A percentile compares a stretch with the other conserved stretches of the same genome.
Evolutionary conservation across 805 yeast species (phyloP).

Genomic region (Candida boleticola): DNA sequence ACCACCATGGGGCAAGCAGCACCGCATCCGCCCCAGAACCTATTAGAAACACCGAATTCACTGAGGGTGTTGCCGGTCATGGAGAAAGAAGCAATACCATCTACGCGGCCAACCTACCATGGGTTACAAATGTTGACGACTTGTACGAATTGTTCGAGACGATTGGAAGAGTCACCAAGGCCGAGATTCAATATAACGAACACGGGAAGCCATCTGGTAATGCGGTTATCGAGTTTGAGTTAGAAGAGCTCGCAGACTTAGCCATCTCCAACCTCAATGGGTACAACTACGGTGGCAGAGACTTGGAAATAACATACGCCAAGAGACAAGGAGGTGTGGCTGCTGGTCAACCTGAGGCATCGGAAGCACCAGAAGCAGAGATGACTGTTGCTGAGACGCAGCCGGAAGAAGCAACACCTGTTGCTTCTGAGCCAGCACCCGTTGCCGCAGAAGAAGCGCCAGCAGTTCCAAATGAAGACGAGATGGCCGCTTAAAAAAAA

Average conservation of each 20-base stretch:
- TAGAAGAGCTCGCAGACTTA: constrained; percentile 62
- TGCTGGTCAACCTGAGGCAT: background rate
- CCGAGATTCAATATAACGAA: constrained; percentile 64
- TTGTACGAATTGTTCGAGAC: constrained; percentile 82
- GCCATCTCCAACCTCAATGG: constrained; percentile 75
- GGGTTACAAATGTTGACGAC: constrained; percentile 83
- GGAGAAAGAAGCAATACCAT: constrained; percentile 51
- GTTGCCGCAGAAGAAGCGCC: constrained; percentile 3
- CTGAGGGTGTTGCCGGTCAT: constrained; percentile 63
- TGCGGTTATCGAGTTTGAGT: constrained; percentile 80
- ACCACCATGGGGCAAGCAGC: background rate
- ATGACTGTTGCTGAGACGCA: background rate
- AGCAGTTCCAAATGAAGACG: constrained; percentile 6
- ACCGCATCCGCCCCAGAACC: constrained; percentile 1
- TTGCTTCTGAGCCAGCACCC: background rate
- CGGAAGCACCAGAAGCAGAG: background rate
- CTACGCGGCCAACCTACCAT: constrained; percentile 79
- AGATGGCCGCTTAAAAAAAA: background rate
- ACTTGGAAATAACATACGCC: constrained; percentile 68
- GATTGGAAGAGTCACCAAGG: constrained; percentile 69
- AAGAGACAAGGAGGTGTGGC: constrained; percentile 15
- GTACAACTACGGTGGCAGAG: constrained; percentile 83
- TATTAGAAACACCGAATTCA: constrained; percentile 52
- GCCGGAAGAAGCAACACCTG: background rate
- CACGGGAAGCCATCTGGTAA: constrained; percentile 73